These are phyloP conservation scores for Friedmanniomyces simplex DNA, from an alignment of 495 filamentous ascomycete species.

Conservation along the genomic window DNA sequence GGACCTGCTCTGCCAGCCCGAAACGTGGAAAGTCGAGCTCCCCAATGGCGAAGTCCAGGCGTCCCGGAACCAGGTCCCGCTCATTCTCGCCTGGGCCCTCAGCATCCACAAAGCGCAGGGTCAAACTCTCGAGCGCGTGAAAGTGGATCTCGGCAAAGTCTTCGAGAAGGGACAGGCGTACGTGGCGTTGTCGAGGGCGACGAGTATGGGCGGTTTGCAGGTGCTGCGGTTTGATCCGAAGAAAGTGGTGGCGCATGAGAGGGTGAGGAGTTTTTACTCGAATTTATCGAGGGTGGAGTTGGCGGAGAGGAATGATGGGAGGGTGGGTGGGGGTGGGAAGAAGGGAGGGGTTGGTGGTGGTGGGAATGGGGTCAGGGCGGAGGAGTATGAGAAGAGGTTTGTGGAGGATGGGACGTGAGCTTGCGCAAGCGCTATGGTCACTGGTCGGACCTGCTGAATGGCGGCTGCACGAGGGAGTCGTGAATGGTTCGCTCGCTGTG, in stretches of 20 bases:
- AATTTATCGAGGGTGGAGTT: constrained; percentile 52
- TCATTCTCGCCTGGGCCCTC: constrained; percentile 93
- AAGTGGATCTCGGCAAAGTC: constrained; percentile 81
- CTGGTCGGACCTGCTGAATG: no score
- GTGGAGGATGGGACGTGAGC: constrained; percentile 6
- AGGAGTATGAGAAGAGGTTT: constrained; percentile 18
- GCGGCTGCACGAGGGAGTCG: no score
- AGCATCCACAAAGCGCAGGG: constrained; percentile 98
- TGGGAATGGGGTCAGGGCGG: neutral
- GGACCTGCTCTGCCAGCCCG: constrained; percentile 69
- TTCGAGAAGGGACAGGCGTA: constrained; percentile 95
- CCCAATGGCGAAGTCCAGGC: constrained; percentile 93
- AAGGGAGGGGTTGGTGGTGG: neutral
- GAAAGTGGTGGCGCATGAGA: constrained; percentile 91
- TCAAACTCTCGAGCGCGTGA: constrained; percentile 88
- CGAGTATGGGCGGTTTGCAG: constrained; percentile 75
- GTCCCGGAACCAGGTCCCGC: constrained; percentile 61
- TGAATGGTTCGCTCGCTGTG: no score
- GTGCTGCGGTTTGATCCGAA: constrained; percentile 78
- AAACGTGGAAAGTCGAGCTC: constrained; percentile 92
- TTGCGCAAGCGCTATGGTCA: no score
- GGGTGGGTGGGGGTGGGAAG: neutral
- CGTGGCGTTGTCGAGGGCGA: constrained; percentile 75
- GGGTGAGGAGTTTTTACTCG: constrained; percentile 73
- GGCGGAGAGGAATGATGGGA: constrained; percentile 11